Evolutionary conservation across 2,329 filamentous ascomycete species (phyloP), one percentile per base, ranked within the genome.

Genomic region (Cytospora schulzeri): DNA sequence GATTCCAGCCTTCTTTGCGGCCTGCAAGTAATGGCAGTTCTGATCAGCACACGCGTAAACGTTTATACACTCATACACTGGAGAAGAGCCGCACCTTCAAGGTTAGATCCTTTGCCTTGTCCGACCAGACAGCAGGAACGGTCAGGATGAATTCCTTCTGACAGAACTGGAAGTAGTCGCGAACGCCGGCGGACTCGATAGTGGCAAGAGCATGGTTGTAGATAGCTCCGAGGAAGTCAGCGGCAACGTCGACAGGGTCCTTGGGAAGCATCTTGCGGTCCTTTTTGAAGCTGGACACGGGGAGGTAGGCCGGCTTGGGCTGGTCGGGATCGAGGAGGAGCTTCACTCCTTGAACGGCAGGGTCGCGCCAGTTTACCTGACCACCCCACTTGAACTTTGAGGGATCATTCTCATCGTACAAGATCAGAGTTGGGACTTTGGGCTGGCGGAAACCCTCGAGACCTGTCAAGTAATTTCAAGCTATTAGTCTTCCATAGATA

Each of bases 101-200:
- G 1, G 68, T 69, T 1, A 62, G 58, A 24, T 70, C 65, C 41
- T 70, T 70, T 54, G 70, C 70, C 33, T 63, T 54, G 56, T 71
- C 67, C 0, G 68, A 70, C 69, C 70, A 70, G 3, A 70, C 68
- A 12, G 69, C 70, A 1, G 70, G 70, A 0, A 71, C 70, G 17
- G 60, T 71, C 11, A 70, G 29, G 4, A 70, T 56, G 15, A 69
- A 65, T 8, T 69, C 64, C n/a, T 62, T 65, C 22, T 60, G 15
- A 2, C 62, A 64, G 6, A 60, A 5, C 1, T 51, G 0, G 38
- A 56, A 56, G 35, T 60, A 61, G 2, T 33, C 51, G 6, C 28
- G 35, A 2, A 60, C 3, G 1, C 1, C 50, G 2, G 62, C 9
- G 2, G 51, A 51, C 14, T 56, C 51, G 4, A 41, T 22, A 1